Evolutionary conservation across 2,329 filamentous ascomycete genomes (phyloP).

Genomic region (Phoma sp.): DNA sequence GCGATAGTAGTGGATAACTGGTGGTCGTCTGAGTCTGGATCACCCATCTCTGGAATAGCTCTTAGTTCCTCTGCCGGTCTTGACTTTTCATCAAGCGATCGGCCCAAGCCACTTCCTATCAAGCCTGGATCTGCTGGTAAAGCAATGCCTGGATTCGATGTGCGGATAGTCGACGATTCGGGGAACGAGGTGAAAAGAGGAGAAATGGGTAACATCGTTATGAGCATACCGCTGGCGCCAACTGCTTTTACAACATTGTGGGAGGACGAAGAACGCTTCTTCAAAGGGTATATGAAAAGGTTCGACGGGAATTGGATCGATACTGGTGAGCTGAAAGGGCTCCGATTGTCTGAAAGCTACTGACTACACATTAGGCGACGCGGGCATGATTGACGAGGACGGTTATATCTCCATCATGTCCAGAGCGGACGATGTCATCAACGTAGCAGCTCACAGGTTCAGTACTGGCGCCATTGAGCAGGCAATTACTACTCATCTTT

Average conservation of each 20-base stretch:
- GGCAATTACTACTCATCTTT: conserved; percentile 80
- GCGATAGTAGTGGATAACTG: conserved; percentile 73
- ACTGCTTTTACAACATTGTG: conserved; percentile 87
- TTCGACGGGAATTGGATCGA: conserved; percentile 86
- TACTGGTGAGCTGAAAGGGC: conserved; percentile 59
- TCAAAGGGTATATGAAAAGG: conserved; percentile 80
- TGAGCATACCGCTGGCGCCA: conserved; percentile 80
- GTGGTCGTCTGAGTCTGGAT: conserved; percentile 76
- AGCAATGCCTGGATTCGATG: conserved; percentile 89
- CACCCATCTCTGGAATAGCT: conserved; percentile 70
- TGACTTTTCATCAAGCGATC: conserved; percentile 54
- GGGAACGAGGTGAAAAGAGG: conserved; percentile 74
- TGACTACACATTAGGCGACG: conserved; percentile 61
- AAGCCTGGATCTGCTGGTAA: conserved; percentile 90
- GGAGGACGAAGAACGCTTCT: conserved; percentile 85
- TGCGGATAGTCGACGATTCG: conserved; percentile 80
- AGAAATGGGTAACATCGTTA: conserved; percentile 89
- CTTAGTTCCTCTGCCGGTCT: conserved; percentile 67
- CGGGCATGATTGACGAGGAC: conserved; percentile 81
- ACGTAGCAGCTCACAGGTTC: conserved; percentile 91
- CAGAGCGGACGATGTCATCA: conserved; percentile 83
- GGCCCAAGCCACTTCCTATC: conserved; percentile 62
- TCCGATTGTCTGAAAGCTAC: background rate
- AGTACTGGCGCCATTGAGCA: conserved; percentile 93
- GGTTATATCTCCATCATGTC: conserved; percentile 69